Percentiles rank a stretch among this genome's conserved stretches.
These are phyloP conservation scores for Solanum okadae DNA, from an alignment of 257 asterid species.

Conservation along the genomic window DNA sequence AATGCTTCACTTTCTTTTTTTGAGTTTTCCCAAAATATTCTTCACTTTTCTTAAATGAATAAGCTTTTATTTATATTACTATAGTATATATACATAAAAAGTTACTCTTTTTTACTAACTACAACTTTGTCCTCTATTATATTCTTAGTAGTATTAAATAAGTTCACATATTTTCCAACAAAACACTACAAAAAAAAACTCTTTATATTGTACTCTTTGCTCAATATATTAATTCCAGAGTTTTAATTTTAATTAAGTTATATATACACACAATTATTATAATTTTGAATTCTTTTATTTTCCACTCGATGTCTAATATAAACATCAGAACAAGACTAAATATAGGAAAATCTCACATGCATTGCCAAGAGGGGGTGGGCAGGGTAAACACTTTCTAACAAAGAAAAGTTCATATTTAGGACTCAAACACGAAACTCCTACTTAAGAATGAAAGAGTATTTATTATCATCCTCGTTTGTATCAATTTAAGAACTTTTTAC, in stretches of 20 bases:
- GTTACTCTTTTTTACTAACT: neutral
- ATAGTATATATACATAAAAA: neutral
- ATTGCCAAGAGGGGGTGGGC: rapidly evolving
- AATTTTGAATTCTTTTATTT: neutral
- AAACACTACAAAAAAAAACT: neutral
- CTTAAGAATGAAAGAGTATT: neutral
- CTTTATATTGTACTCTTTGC: neutral
- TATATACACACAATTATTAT: neutral
- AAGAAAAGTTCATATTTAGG: neutral
- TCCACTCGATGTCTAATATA: neutral
- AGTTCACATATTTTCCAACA: neutral
- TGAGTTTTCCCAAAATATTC: neutral
- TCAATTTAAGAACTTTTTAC: neutral
- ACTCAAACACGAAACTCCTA: rapidly evolving
- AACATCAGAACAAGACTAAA: rapidly evolving
- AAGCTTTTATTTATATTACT: neutral
- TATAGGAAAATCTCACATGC: neutral
- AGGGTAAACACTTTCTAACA: neutral
- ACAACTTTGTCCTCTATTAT: neutral
- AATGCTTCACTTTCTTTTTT: neutral
- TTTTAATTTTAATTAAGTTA: neutral
- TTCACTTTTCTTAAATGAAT: neutral
- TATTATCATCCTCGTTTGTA: neutral
- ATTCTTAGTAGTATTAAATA: neutral
- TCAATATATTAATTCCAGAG: neutral